Base-by-base conservation (phyloP, 1,284 basidiomycete species). In the Cryptococcus wingfieldii region DNA sequence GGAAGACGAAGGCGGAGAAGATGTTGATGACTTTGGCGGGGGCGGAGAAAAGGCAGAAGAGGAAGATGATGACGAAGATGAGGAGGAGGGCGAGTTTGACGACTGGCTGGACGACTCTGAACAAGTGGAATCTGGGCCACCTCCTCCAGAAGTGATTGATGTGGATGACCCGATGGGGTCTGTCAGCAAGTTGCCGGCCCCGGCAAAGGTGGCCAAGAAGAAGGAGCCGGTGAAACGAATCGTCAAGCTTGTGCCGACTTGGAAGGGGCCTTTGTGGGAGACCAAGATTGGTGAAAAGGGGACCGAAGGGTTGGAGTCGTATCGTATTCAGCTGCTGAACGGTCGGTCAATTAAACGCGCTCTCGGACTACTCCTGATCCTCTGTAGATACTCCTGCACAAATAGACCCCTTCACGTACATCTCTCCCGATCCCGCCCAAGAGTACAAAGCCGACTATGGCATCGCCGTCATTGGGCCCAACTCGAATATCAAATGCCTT, bases 261-360 rank as follows among this genome's bases (percentile, higher is more conserved):
- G 68, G 60, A 68, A 64, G 16, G 76, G 76, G 5, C 76, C 76
- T 6, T 43, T 73, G 6, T 75, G 75, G 75, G 76, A 77, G 61
- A 52, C 43, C 3, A 45, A 53, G 14, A 56, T 76, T 41, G 75
- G 71, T 0, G 62, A 68, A 43, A 64, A 69, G 18, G 59, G 59
- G 23, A 58, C 34, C 6, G 66, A 71, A 10, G 72, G 68, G 4
- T 51, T 75, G 50, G 70, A 72, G 41, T 59, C 55, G 23, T 76
- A 74, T 52, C 56, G 70, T 13, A 69, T 77, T 38, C 74, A 75
- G 53, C 59, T 76, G 1, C 51, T 77, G 49, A 77, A 77, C 59
- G 70, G 73, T 74, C 55, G 61, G 72, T 64, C 13, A 6, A 5
- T 5, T 2, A 2, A 18, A 4, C 3, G 1, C 9, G 6, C 27